Evolutionary conservation across 495 filamentous ascomycete genomes (phyloP), one percentile per base, ranked within the genome.

Genomic region (Xylaria nigripes): DNA sequence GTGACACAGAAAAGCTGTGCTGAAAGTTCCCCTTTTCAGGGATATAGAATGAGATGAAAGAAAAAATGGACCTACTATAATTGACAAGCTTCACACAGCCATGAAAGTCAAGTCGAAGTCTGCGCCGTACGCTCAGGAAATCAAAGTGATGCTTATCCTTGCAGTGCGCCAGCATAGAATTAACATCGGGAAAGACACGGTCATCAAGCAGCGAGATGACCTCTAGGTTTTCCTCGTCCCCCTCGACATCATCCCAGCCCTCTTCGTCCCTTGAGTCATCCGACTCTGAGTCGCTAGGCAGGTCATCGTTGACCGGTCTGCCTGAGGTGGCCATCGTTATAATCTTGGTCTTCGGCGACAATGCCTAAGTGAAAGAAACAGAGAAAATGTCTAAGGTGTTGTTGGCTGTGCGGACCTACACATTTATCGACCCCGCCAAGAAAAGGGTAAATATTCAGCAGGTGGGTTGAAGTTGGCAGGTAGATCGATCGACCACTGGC

Each of bases 11-110:
- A 4, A 29, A 29, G n/a, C n/a, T n/a, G n/a, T 29, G 9, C 25
- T 9, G 9, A 4, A 29, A 29, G 3, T 29, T 9, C 3, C 3
- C 25, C 25, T 4, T 29, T 12, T 12, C 32, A 36, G 6, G 2
- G 6, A 48, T 16, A 36, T 3, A 55, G 54, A 18, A 24, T 27
- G 50, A 38, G 27, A 36, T n/a, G n/a, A n/a, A n/a, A n/a, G 27
- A 40, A 18, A 19, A 40, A 21, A 12, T n/a, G 21, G 23, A 67
- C 72, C 52, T 49, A 76, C 74, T 79, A 56, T 85, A 93, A 67
- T 96, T 97, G 60, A 96, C 81, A 12, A 96, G 71, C 68, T 89
- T 94, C 54, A 96, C 83, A 47, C 76, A 84, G 7, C 78, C 86
- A 55, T 93, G 80, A 62, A 95, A 95, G 56, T 96, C 90, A 43